Evolutionary conservation across 1,139 yeast genomes (phyloP).

Genomic region (Lizanozyma gosingica): DNA sequence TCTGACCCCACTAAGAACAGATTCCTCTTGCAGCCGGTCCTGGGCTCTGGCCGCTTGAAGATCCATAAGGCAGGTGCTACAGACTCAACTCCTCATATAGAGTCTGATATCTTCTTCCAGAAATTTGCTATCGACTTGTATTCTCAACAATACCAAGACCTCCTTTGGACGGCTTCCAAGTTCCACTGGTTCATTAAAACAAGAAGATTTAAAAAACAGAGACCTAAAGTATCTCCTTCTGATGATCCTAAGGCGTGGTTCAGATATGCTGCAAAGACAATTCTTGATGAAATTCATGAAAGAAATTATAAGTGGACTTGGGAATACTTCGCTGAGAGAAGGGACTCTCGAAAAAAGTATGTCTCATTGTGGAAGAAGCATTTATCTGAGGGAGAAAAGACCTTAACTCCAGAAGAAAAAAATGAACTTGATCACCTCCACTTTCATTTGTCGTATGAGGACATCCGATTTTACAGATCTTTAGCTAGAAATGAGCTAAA

Average conservation of each 20-base stretch:
- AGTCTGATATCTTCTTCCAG: constrained; percentile 71
- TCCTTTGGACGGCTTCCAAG: constrained; percentile 73
- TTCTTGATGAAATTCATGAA: constrained; percentile 73
- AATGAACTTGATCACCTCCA: constrained; percentile 46
- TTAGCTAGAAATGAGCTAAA: constrained; percentile 61
- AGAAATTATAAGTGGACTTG: constrained; percentile 80
- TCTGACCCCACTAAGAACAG: constrained; percentile 34
- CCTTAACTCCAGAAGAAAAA: constrained; percentile 25
- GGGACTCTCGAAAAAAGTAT: constrained; percentile 66
- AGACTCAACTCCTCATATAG: constrained; percentile 60
- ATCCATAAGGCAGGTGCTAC: constrained; percentile 74
- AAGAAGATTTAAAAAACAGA: constrained; percentile 57
- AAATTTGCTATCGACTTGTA: constrained; percentile 83
- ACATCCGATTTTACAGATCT: constrained; percentile 76
- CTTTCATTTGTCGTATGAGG: constrained; percentile 57
- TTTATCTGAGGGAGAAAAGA: constrained; percentile 15
- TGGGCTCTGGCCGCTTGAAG: constrained; percentile 78
- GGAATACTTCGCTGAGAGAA: constrained; percentile 64
- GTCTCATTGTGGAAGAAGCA: constrained; percentile 62
- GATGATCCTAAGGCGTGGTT: constrained; percentile 82
- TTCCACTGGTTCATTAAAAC: constrained; percentile 75
- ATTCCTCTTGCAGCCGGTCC: constrained; percentile 76
- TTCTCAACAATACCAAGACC: constrained; percentile 75
- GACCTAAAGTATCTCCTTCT: constrained; percentile 53
- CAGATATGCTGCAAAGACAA: constrained; percentile 64